Conservation (phyloP, 2,329 filamentous ascomycete species). For the Ceratocystiopsis brevicomis region DNA sequence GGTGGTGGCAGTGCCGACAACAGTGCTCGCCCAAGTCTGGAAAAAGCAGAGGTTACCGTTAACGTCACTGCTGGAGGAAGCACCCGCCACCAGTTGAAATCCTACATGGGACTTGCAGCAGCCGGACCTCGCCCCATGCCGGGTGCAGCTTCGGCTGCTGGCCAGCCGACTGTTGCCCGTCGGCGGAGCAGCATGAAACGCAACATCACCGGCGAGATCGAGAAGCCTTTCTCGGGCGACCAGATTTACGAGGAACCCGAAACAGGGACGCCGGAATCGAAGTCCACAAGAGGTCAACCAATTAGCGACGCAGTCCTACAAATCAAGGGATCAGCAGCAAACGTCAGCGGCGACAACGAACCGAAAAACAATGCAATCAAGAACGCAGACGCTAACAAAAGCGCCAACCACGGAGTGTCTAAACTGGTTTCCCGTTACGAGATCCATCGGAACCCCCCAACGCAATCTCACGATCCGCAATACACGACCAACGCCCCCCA, state of each 20-base stretch:
- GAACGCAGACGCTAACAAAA: too few species aligned
- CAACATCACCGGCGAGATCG: slow-evolving; percentile 50
- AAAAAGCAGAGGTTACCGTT: slow-evolving; percentile 8
- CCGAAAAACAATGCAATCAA: too few species aligned
- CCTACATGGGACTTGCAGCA: slow-evolving; percentile 22
- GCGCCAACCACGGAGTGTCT: slow-evolving; percentile 12
- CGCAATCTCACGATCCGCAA: slow-evolving; percentile 60
- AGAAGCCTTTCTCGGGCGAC: slow-evolving; percentile 51
- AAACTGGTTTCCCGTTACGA: slow-evolving; percentile 30
- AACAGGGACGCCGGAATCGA: slow-evolving; percentile 15
- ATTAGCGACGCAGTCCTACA: too few species aligned
- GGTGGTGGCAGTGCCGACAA: slow-evolving; percentile 13
- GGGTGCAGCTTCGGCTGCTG: slow-evolving; percentile 11
- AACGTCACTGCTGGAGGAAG: slow-evolving; percentile 1
- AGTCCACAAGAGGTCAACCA: neutral
- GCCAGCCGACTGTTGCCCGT: slow-evolving; percentile 20
- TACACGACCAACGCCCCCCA: slow-evolving; percentile 50
- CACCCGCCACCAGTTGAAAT: slow-evolving; percentile 14
- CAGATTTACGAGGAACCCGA: slow-evolving; percentile 83
- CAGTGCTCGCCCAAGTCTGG: slow-evolving; percentile 16
- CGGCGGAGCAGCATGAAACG: slow-evolving; percentile 48
- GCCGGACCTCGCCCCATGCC: slow-evolving; percentile 12
- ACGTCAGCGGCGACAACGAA: slow-evolving; percentile 35
- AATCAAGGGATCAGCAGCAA: too few species aligned
- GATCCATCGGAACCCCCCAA: slow-evolving; percentile 68